phyloP scores from a whole-genome alignment of 1,284 basidiomycete genomes.

The Takashimella tepidaria region DNA sequence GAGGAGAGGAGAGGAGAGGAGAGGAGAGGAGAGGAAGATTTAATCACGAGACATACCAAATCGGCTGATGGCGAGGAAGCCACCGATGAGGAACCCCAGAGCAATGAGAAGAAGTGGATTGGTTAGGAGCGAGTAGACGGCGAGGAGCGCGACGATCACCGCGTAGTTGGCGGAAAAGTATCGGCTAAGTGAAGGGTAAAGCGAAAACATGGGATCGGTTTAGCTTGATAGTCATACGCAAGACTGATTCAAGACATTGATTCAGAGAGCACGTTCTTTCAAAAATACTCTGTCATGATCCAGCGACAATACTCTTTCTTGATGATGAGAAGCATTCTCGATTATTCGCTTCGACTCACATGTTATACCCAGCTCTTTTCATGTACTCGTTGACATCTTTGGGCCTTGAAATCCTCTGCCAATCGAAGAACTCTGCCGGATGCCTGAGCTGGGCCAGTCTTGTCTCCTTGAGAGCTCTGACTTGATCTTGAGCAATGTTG shows the following conservation, averaged over 20 bases:
- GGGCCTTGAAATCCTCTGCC: constrained; percentile 71
- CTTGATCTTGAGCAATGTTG: constrained; percentile 60
- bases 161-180: constrained; percentile 92
- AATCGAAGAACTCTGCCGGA: constrained; percentile 74
- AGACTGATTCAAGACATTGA: too few species aligned
- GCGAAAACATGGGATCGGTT: too few species aligned
- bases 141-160: constrained; percentile 71
- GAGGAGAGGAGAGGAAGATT: constrained; percentile 1
- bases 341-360: constrained; percentile 19
- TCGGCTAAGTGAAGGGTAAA: constrained; percentile 84
- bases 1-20: constrained; percentile 1
- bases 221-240: too few species aligned
- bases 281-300: too few species aligned
- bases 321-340: too few species aligned
- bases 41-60: constrained; percentile 60
- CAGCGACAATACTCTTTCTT: too few species aligned
- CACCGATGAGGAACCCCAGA: constrained; percentile 81
- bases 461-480: constrained; percentile 77
- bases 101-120: constrained; percentile 77
- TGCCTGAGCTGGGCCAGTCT: constrained; percentile 74
- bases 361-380: constrained; percentile 37
- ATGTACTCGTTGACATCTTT: constrained; percentile 58
- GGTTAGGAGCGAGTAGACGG: constrained; percentile 82
- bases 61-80: constrained; percentile 82
- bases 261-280: too few species aligned